phyloP scores from a whole-genome alignment of 2,329 filamentous ascomycete species.

The Fusarium euwallaceae region DNA sequence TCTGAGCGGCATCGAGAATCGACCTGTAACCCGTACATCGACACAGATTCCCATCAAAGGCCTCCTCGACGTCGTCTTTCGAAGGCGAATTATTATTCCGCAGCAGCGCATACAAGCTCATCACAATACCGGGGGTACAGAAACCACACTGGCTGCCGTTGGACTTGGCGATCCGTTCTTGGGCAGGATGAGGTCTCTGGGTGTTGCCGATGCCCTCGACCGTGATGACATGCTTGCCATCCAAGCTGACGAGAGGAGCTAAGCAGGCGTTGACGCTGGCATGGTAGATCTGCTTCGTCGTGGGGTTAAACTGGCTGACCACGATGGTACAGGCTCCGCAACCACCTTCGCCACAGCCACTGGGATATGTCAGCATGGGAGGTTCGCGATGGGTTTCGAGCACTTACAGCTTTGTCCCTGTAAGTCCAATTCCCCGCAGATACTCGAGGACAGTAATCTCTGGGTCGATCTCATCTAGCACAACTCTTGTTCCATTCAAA shows the following conservation, averaged over 20 bases:
- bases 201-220: constrained; percentile 95
- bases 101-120: constrained; percentile 94
- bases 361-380: constrained; percentile 46
- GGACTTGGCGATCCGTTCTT: constrained; percentile 90
- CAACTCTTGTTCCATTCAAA: constrained; percentile 91
- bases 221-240: constrained; percentile 98
- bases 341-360: constrained; percentile 93
- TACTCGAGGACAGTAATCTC: constrained; percentile 95
- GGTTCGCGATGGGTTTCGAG: constrained; percentile 34
- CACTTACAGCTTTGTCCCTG: constrained; percentile 85
- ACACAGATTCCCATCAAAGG: constrained; percentile 96
- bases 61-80: constrained; percentile 90
- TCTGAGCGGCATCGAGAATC: constrained; percentile 93
- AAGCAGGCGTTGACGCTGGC: constrained; percentile 97
- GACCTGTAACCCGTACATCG: constrained; percentile 95
- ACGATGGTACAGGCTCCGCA: constrained; percentile 98
- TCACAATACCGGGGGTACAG: constrained; percentile 97
- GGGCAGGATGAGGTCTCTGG: constrained; percentile 86
- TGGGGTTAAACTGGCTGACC: constrained; percentile 92
- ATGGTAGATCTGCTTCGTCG: constrained; percentile 93
- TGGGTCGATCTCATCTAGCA: constrained; percentile 88
- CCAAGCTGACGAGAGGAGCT: constrained; percentile 90
- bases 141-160: constrained; percentile 96
- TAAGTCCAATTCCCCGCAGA: constrained; percentile 90
- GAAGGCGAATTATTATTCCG: constrained; percentile 84